phyloP scores from a whole-genome alignment of 257 asterid genomes.

The Parsonsia alboflavescens region DNA sequence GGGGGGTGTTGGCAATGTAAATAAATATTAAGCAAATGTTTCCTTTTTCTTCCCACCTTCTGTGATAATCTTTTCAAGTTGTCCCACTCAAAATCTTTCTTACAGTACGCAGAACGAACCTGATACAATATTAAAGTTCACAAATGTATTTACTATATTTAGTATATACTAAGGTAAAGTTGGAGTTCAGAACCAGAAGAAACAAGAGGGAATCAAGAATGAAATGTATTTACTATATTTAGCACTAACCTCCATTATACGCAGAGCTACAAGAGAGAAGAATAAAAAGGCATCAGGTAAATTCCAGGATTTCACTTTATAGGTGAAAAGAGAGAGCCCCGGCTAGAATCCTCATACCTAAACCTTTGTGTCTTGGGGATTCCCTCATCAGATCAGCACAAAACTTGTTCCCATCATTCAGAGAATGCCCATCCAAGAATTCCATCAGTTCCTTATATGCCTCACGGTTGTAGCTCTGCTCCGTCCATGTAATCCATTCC shows the following conservation, averaged over 20 bases:
- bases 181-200: not conserved
- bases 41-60: constrained; percentile 28
- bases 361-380: constrained; percentile 55
- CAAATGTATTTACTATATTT: no score
- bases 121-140: constrained; percentile 16
- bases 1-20: no score
- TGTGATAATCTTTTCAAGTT: constrained; percentile 58
- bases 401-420: constrained; percentile 72
- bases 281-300: not conserved
- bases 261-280: constrained; percentile 46
- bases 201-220: not conserved
- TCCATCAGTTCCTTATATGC: constrained; percentile 61
- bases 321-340: not conserved
- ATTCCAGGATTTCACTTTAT: not conserved
- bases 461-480: constrained; percentile 79
- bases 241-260: constrained; percentile 76
- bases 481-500: constrained; percentile 27
- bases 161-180: not conserved
- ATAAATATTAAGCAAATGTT: not conserved
- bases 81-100: constrained; percentile 88
- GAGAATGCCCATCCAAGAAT: constrained; percentile 54
- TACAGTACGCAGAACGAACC: constrained; percentile 89
- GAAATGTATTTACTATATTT: constrained; percentile 27
- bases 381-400: constrained; percentile 75
- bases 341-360: constrained; percentile 34